phyloP scores from a whole-genome alignment of 2,329 filamentous ascomycete species.

The Camptophora hylomeconis region DNA sequence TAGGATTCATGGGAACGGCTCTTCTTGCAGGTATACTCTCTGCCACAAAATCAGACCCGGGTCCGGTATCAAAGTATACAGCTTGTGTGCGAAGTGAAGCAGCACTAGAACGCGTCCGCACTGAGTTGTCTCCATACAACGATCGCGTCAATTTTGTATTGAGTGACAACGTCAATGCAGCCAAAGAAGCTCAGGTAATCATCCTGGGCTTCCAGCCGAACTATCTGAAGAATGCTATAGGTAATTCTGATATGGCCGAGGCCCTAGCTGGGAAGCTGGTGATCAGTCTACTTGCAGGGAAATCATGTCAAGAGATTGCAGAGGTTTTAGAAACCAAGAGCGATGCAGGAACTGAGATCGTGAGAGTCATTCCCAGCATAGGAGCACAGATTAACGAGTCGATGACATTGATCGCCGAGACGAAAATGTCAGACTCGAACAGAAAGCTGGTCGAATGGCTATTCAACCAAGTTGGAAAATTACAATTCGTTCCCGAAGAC shows the following conservation, averaged over 20 bases:
- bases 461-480: constrained; percentile 26
- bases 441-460: constrained; percentile 29
- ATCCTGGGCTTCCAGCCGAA: constrained; percentile 36
- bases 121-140: constrained; percentile 12
- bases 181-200: constrained; percentile 24
- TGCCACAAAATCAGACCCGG: background rate
- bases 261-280: constrained; percentile 33
- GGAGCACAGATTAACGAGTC: constrained; percentile 30
- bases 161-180: constrained; percentile 1
- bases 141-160: background rate
- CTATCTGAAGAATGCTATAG: constrained; percentile 28
- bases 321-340: constrained; percentile 17
- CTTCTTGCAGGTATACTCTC: background rate
- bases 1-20: constrained; percentile 1
- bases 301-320: constrained; percentile 27
- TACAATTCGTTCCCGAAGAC: constrained; percentile 37
- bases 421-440: constrained; percentile 27
- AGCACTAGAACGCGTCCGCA: constrained; percentile 24
- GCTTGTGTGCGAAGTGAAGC: constrained; percentile 30
- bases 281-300: constrained; percentile 38
- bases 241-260: constrained; percentile 24
- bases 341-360: constrained; percentile 17
- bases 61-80: background rate
- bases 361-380: constrained; percentile 32
- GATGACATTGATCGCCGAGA: constrained; percentile 37